A percentile compares a stretch with the other conserved stretches of the same genome.
These are phyloP conservation scores for Suillus americanus DNA, from an alignment of 768 basidiomycete genomes.

Conservation along the genomic window DNA sequence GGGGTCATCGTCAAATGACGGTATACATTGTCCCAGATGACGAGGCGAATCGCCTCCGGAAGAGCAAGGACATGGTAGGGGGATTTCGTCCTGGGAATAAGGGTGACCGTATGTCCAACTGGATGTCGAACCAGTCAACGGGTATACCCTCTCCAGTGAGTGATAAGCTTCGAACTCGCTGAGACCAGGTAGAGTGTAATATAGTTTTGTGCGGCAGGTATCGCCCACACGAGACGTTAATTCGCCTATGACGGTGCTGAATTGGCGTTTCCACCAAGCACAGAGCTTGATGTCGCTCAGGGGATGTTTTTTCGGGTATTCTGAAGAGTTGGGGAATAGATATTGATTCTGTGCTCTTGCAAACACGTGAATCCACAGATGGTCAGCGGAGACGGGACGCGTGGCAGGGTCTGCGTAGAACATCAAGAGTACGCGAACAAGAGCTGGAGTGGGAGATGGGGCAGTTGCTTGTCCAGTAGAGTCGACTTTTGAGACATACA, in stretches of 20 bases:
- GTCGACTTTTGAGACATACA: conserved; percentile 95
- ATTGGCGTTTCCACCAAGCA: conserved; percentile 87
- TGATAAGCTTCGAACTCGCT: conserved; percentile 65
- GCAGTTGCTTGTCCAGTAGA: conserved; percentile 73
- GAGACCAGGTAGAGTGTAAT: conserved; percentile 71
- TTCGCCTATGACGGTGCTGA: conserved; percentile 54
- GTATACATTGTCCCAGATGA: conserved; percentile 71
- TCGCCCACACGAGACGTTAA: conserved; percentile 23
- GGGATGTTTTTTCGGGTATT: conserved; percentile 67
- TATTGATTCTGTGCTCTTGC: conserved; percentile 91
- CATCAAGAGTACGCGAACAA: conserved; percentile 64
- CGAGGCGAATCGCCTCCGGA: conserved; percentile 34
- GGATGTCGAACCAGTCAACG: conserved; percentile 17
- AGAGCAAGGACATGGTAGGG: conserved; percentile 47
- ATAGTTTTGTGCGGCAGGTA: conserved; percentile 33
- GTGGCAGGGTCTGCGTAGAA: conserved; percentile 66
- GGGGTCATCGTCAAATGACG: conserved; percentile 95
- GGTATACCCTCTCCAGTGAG: conserved; percentile 44
- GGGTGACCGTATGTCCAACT: conserved; percentile 82
- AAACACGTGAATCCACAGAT: conserved; percentile 85
- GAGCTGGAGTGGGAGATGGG: conserved; percentile 67
- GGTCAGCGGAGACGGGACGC: conserved; percentile 53
- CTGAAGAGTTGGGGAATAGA: conserved; percentile 86
- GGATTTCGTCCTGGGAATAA: conserved; percentile 46
- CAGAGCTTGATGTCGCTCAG: conserved; percentile 79